Evolutionary conservation across 176 grass and related monocot species (phyloP), one percentile per base, ranked within the genome.

Genomic region (Saccharum officinarum): DNA sequence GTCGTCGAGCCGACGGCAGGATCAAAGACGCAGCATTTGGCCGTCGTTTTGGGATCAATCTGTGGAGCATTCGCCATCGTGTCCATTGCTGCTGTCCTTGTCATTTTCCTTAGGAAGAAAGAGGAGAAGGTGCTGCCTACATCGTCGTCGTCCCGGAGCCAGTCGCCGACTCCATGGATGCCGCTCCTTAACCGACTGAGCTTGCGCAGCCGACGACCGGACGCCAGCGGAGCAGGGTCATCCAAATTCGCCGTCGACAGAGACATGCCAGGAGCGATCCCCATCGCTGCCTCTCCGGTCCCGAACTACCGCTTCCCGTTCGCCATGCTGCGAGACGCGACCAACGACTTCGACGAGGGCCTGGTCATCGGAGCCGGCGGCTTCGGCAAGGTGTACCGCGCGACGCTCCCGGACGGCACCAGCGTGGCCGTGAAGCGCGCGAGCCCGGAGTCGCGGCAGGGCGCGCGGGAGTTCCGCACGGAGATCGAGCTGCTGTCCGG

Each of bases 341-440:
- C 88, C 14, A 10, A 60, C 18, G 55, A 78, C 83, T 90, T 90
- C 83, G 78, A 86, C 79, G 83, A 86, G 42, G 0, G 55, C 73
- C 79, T 77, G 1, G 42, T 90, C 13, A 31, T 90, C 73, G 88
- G 88, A 3, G 64, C 47, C 34, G 88, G 88, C 37, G 88, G 88
- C 50, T 90, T 90, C 67, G 88, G 88, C n/a, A 77, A 71, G 83
- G 88, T 90, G 78, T 90, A 90, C 83, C 66, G 33, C 9, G 79
- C 63, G 12, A 45, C 46, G 55, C 79, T 90, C 14, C 88, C 34
- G 3, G 81, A 81, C 60, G 89, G 81, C 67, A 46, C 85, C 37
- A 64, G 37, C 31, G 76, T 85, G 10, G 89, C 89, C 73, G 81
- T 76, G 81, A 91, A 91, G 85, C 89, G 89, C 18, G 86, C 80